Evolutionary conservation across 75 land plant species (phyloP), one percentile per base, ranked within the genome.

Genomic region (Selaginella tamariscina): DNA sequence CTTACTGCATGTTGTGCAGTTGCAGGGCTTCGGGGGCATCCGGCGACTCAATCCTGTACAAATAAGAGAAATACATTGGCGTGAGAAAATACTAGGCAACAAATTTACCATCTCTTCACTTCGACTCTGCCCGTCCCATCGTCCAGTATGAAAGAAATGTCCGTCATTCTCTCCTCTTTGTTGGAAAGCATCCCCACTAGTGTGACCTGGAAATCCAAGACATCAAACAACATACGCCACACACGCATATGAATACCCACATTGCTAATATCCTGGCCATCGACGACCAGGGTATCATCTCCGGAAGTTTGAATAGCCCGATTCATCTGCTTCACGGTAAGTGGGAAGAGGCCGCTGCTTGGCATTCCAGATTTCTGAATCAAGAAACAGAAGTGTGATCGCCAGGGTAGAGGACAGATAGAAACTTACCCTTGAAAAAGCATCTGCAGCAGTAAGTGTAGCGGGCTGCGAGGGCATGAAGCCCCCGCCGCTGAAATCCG

Each of bases 391-490:
- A 59, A 59, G 23, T 8, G 0, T 69, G 56, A 69, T 32, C 32
- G 18, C 29, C 56, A 49, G 70, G 56, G 0, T 9, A 65, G 27
- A 32, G 54, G 15, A 29, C 18, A 0, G 44, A 8, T 20, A 55
- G 9, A n/a, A 65, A 9, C 39, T 73, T 33, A 77, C 86, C 54
- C 76, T 73, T 39, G 77, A 21, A 1, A 80, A 44, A 56, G 85
- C 71, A 55, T 73, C 67, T 24, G 82, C 87, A 20, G 66, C 30
- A 29, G 71, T 57, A 74, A 73, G 54, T 76, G 78, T 68, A 29
- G 28, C 79, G 85, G 11, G 97, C 78, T 86, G 95, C 29, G 98
- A 89, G 27, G 98, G 96, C 98, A 93, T 93, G 80, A 89, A 93
- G 0, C 98, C 98, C 32, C 96, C 98, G 29, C 98, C 98, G 62